phyloP scores from a whole-genome alignment of 1,139 yeast species.

The Chernovozyma sophiae-reginae region DNA sequence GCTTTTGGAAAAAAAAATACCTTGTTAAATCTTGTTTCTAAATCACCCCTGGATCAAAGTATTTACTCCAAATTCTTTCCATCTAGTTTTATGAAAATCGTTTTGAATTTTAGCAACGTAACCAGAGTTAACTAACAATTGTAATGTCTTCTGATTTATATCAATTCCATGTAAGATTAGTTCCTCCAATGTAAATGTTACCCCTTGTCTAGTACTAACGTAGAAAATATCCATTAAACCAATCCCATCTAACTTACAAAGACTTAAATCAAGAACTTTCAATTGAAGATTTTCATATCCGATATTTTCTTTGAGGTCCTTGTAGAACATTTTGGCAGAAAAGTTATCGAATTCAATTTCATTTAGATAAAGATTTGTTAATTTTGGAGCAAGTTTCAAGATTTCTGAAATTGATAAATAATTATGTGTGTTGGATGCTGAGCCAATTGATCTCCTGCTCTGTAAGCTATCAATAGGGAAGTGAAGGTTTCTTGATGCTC shows the following conservation, averaged over 20 bases:
- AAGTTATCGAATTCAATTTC: conserved; percentile 38
- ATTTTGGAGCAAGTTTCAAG: conserved; percentile 20
- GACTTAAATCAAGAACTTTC: conserved; percentile 32
- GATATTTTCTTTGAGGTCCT: conserved; percentile 17
- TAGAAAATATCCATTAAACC: conserved; percentile 34
- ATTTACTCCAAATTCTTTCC: conserved; percentile 38
- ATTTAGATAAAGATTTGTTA: conserved; percentile 24
- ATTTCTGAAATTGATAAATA: conserved; percentile 16
- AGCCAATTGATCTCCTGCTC: not conserved
- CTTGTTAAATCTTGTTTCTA: too few species aligned
- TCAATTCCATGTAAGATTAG: conserved; percentile 35
- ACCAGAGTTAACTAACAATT: conserved; percentile 16
- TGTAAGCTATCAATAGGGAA: conserved; percentile 26
- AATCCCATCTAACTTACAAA: conserved; percentile 36
- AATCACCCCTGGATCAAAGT: conserved; percentile 6
- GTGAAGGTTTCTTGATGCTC: conserved; percentile 28
- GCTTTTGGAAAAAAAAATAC: too few species aligned
- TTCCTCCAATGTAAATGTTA: conserved; percentile 15
- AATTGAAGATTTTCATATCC: conserved; percentile 18
- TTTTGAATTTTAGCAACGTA: conserved; percentile 19
- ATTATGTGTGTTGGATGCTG: not conserved
- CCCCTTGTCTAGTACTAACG: conserved; percentile 7
- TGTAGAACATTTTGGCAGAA: conserved; percentile 27
- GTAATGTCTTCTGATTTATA: conserved; percentile 29
- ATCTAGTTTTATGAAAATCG: conserved; percentile 25